Evolutionary conservation across 306 rosid species (phyloP).

Genomic region (Lupinus albus): DNA sequence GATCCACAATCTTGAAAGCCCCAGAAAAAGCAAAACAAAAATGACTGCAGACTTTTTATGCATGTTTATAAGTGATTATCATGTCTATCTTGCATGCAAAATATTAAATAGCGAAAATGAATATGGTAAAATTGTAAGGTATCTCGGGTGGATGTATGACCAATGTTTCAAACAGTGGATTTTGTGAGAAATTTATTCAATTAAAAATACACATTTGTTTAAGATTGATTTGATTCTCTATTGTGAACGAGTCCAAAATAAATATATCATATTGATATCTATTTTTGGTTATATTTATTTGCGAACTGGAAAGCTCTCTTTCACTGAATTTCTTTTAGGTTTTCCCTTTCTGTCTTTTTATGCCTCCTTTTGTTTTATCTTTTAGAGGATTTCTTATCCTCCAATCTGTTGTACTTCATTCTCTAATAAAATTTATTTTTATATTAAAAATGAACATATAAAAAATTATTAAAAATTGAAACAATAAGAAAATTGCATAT

Average conservation of each 20-base stretch:
- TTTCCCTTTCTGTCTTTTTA: too few species aligned
- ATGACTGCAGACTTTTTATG: neutral
- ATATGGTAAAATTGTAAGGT: neutral
- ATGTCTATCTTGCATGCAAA: neutral
- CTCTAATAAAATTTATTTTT: neutral
- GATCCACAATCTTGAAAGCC: slow-evolving; percentile 17
- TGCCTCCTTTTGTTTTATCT: neutral
- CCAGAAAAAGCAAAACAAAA: slow-evolving; percentile 11
- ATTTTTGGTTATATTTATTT: neutral
- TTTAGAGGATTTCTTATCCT: neutral
- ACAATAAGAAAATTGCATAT: neutral
- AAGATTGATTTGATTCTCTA: neutral
- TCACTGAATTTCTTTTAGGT: neutral
- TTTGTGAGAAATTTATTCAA: neutral
- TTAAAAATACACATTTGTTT: neutral
- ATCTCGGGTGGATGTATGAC: neutral
- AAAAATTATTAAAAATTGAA: neutral
- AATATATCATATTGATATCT: neutral
- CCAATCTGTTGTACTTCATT: neutral
- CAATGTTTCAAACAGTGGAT: neutral
- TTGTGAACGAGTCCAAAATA: neutral
- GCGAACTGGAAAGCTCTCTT: neutral
- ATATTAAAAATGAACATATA: too few species aligned
- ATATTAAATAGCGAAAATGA: neutral
- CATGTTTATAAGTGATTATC: neutral